Evolutionary conservation across 2,329 filamentous ascomycete species (phyloP).

Genomic region (Alternaria sp.): DNA sequence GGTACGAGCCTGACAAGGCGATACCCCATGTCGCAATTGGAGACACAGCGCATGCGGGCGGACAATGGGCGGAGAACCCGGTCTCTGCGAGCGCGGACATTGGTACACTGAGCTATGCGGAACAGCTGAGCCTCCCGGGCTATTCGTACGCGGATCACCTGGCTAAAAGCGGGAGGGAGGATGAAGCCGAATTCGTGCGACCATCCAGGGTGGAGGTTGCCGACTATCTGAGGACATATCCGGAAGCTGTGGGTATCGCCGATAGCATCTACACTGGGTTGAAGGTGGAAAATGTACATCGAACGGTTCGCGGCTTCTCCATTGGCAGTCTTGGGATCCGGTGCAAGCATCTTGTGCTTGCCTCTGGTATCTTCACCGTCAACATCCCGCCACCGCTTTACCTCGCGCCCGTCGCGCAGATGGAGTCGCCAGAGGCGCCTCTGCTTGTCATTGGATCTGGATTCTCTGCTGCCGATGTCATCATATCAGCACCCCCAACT

Average conservation of each 20-base stretch:
- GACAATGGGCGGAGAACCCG: slow-evolving; percentile 66
- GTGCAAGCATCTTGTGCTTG: slow-evolving; percentile 64
- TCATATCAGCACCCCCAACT: slow-evolving; percentile 59
- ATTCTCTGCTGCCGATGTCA: slow-evolving; percentile 67
- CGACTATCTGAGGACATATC: slow-evolving; percentile 62
- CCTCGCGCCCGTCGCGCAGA: slow-evolving; percentile 54
- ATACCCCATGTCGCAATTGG: slow-evolving; percentile 63
- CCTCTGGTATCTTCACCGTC: slow-evolving; percentile 65
- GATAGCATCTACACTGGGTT: slow-evolving; percentile 55
- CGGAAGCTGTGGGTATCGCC: slow-evolving; percentile 59
- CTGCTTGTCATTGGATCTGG: slow-evolving; percentile 66
- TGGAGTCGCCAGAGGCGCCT: slow-evolving; percentile 41
- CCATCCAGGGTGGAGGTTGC: slow-evolving; percentile 63
- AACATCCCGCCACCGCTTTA: slow-evolving; percentile 59
- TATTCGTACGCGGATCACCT: slow-evolving; percentile 65
- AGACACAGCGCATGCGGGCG: slow-evolving; percentile 58
- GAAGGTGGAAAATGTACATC: slow-evolving; percentile 53
- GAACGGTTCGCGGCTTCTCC: slow-evolving; percentile 56
- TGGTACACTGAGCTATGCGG: slow-evolving; percentile 66
- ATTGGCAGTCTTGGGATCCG: slow-evolving; percentile 59
- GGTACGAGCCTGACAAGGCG: slow-evolving; percentile 57
- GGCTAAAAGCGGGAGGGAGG: slow-evolving; percentile 47
- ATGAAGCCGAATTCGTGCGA: slow-evolving; percentile 58
- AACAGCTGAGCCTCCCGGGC: slow-evolving; percentile 66
- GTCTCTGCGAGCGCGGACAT: slow-evolving; percentile 62